Evolutionary conservation across 2,329 filamentous ascomycete species (phyloP), one percentile per base, ranked within the genome.

Genomic region (Lachnellula subtilissima): DNA sequence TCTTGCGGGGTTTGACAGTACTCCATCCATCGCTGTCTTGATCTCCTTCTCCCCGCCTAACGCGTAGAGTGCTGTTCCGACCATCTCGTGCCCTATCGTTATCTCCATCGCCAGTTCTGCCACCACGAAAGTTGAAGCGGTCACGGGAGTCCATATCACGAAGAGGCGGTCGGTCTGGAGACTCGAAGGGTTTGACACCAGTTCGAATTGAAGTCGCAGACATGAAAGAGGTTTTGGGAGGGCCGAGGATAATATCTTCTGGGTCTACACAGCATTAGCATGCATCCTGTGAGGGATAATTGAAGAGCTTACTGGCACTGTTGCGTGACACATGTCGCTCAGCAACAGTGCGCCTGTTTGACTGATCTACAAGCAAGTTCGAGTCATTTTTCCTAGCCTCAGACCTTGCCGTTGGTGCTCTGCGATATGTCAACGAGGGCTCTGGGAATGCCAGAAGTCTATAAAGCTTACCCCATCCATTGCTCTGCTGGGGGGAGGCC

Each of bases 221-320:
- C 52, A 89, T 84, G 72, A 97, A 96, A 46, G 85, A 84, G 48
- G 85, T 89, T 71, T 89, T 89, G 1, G 91, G 89, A 19, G 91
- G 91, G 14, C 89, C 91, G 56, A 96, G 87, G 56, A 94, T 81
- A 56, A 95, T 88, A 61, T 95, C 91, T 65, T 96, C 92, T 66
- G 82, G 75, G 70, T 83, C 84, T 88, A 59, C 56, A 56, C 11
- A 36, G 52, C 28, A 32, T 64, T 59, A 62, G 36, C 36, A 51
- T 22, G 4, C 61, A 56, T 63, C 70, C 67, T 53, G 62, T 61
- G 22, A 4, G 25, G 19, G 25, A 11, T 45, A 69, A 23, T 42
- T 59, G 53, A 62, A 55, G 28, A 55, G 72, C 81, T 55, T 75
- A 86, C 83, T 84, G 56, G 78, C 74, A 69, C 73, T 76, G 66